Evolutionary conservation across 768 basidiomycete species (phyloP).

Genomic region (Lentinus brumalis): DNA sequence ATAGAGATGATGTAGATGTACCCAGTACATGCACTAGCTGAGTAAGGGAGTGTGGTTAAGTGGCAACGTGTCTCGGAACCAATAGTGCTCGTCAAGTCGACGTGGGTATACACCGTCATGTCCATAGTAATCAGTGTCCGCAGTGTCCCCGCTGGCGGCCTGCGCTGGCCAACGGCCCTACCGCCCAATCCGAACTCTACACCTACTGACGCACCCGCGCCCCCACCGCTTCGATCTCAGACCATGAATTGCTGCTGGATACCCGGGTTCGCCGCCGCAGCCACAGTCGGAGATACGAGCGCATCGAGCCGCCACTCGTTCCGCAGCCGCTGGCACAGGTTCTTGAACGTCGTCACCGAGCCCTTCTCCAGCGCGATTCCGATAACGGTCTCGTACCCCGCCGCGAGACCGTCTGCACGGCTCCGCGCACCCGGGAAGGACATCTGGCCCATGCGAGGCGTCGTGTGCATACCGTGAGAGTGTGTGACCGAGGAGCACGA

Average conservation of each 20-base stretch:
- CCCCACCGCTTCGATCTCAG: neutral
- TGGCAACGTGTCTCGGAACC: neutral
- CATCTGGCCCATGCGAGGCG: conserved; percentile 29
- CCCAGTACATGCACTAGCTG: neutral
- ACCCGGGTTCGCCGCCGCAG: conserved; percentile 17
- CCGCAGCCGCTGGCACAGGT: conserved; percentile 70
- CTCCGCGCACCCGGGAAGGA: conserved; percentile 26
- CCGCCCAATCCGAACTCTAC: neutral
- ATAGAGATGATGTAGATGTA: neutral
- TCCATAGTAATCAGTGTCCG: neutral
- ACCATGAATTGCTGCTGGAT: conserved; percentile 27
- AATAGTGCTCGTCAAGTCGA: neutral
- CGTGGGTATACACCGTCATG: neutral
- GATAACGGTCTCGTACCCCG: conserved; percentile 60
- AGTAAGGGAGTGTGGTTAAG: neutral
- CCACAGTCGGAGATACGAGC: conserved; percentile 26
- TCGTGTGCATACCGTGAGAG: conserved; percentile 18
- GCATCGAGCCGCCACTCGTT: conserved; percentile 61
- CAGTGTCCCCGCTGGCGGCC: neutral
- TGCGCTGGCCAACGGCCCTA: neutral
- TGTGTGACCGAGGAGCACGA: conserved; percentile 8
- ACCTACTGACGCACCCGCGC: neutral
- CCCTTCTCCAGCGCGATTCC: conserved; percentile 90
- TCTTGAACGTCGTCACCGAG: conserved; percentile 82
- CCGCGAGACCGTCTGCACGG: conserved; percentile 30